Evolutionary conservation across 352 stramenopile species (phyloP), one percentile per base, ranked within the genome.

Genomic region (Phytophthora melonis): DNA sequence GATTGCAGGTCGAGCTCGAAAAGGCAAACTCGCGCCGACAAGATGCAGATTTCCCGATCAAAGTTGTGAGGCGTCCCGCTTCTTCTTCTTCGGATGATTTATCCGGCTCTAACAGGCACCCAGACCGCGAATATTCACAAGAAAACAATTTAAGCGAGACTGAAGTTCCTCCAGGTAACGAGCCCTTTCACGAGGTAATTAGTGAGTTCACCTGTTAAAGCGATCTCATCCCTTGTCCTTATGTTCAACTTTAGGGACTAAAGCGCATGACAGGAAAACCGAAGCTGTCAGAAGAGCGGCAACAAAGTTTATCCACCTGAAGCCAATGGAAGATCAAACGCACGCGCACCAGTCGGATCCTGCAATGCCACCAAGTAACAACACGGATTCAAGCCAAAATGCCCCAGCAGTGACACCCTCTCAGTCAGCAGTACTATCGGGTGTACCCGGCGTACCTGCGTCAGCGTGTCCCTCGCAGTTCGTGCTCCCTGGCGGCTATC

Each of bases 1-100:
- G 50, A 41, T 66, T 84, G 13, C 70, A 84, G 60, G 63, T 25
- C 19, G 75, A 88, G 21, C 68, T 88, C 3, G 49, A 70, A 19
- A 78, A 80, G 41, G 64, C 73, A 23, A 70, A 72, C 19, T 64
- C 69, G 39, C 72, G 58, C 58, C 76, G 69, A 19, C 43, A 52
- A 34, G 68, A 77, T 3, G 49, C 34, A 52, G 50, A 63, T 34
- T 49, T 66, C 30, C 39, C 39, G 34, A 67, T 23, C 5, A 43
- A 43, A 16, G 1, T 62, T 16, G 6, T 34, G 5, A 55, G 34
- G 13, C 19, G 10, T 30, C 41, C 23, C 16, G 8, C 23, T 50
- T 45, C 16, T 23, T 14, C 47, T 47, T 14, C 47, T 47, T 69
- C 52, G 32, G 32, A 58, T 16, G 58, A 58, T 7, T 56, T 53